Evolutionary conservation across 2,329 filamentous ascomycete species (phyloP).

Genomic region (Berkeleyomyces basicola): DNA sequence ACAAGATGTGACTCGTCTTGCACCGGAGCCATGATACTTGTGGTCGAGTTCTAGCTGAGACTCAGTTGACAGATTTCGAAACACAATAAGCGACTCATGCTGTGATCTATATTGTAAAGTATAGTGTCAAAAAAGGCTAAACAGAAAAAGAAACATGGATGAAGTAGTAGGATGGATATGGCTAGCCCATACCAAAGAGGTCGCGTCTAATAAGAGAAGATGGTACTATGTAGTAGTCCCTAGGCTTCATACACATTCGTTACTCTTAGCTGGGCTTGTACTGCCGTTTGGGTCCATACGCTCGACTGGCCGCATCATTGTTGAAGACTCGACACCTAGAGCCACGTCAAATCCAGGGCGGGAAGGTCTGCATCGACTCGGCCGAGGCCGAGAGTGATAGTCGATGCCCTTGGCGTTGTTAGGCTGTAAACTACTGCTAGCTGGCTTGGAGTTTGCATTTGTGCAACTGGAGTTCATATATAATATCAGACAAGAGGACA

Average conservation of each 20-base stretch:
- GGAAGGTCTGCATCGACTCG: not conserved
- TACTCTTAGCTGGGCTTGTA: no score
- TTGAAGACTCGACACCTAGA: no score
- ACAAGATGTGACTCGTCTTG: not conserved
- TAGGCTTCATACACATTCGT: no score
- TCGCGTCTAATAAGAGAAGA: no score
- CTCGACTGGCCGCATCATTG: no score
- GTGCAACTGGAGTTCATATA: not conserved
- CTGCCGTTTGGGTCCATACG: no score
- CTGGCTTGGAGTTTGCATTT: not conserved
- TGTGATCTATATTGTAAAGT: not conserved
- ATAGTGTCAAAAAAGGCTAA: not conserved
- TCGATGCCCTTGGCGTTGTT: not conserved
- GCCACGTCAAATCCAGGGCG: no score
- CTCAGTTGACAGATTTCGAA: not conserved
- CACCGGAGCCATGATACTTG: not conserved
- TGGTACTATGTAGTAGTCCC: no score
- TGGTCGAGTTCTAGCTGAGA: not conserved
- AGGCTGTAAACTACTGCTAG: no score
- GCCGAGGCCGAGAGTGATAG: not conserved
- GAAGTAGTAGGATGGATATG: no score
- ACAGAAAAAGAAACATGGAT: not conserved
- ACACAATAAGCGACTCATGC: not conserved
- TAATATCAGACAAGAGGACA: not conserved
- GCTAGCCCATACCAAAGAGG: no score